Evolutionary conservation across 1,139 yeast genomes (phyloP), one percentile per base, ranked within the genome.

Genomic region (Saccharomycopsis phalli): DNA sequence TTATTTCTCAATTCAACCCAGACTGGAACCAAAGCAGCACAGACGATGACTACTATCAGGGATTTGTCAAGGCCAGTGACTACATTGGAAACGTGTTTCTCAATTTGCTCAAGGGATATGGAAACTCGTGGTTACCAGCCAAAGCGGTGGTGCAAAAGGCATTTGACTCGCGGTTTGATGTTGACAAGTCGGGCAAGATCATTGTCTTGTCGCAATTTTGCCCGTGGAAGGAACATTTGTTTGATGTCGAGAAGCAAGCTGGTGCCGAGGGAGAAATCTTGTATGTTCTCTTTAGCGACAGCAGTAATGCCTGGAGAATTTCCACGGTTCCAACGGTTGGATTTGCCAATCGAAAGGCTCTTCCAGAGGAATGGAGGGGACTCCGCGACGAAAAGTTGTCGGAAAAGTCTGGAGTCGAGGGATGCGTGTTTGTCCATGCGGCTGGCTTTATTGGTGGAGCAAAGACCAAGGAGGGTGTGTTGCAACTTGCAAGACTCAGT

Each of bases 371-470:
- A 27, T 83, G 95, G 87, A 75, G 98, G 66, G 99, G 99, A 23
- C 65, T 88, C 38, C 76, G 98, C 56, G 98, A 91, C 57, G 88
- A 81, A 26, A 82, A 69, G 34, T 69, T 91, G 53, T 74, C 82
- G 49, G 67, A 77, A 49, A 64, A 71, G 51, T 66, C 87, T 29
- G 95, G 94, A 16, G 73, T 91, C 44, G 76, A 74, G 17, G 95
- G 84, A 3, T 83, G 95, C 57, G 76, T 88, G 25, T 91, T 91
- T 58, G 76, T 93, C 43, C 99, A 91, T 54, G 96, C 97, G 34
- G 84, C 95, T 35, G 98, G 99, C 0, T 91, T 91, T 62, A 91
- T 91, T 57, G 98, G 98, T 28, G 99, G 99, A 40, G 86, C 93
- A 47, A 69, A 77, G 55, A 70, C 94, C 25, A 65, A 69, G 51